These are phyloP conservation scores for Sporothrix mexicana DNA, from an alignment of 2,329 filamentous ascomycete species.

Conservation along the genomic window DNA sequence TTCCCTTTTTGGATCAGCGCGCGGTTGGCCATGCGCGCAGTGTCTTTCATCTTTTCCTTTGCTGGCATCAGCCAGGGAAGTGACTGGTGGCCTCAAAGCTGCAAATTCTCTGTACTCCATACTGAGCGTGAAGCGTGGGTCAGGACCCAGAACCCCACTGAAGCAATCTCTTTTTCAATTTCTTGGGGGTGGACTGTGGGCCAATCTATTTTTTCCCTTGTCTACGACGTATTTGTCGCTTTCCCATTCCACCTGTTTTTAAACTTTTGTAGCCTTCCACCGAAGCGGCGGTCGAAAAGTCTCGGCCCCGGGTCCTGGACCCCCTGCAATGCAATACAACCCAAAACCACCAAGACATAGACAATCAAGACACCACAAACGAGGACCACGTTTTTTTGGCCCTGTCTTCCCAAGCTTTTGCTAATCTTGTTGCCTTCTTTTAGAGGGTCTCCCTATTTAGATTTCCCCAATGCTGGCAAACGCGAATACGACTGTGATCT, in stretches of 20 bases:
- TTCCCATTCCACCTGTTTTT: neutral
- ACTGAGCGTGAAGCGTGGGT: no score
- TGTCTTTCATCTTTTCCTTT: neutral
- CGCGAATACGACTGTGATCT: constrained; percentile 21
- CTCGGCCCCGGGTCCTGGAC: neutral
- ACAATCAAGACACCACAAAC: neutral
- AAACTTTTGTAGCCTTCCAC: neutral
- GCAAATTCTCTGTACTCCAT: no score
- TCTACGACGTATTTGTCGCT: neutral
- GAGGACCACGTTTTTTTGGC: neutral
- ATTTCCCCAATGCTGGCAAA: constrained; percentile 4
- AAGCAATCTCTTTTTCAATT: constrained; percentile 17
- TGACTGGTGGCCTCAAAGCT: no score
- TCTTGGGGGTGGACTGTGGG: no score
- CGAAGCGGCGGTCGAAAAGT: neutral
- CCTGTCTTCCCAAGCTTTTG: neutral
- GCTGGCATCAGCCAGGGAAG: neutral
- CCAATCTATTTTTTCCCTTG: neutral
- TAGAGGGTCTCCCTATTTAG: neutral
- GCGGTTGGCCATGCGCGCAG: constrained; percentile 13
- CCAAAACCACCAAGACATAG: no score
- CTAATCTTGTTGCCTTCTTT: constrained; percentile 1
- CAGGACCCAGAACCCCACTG: constrained; percentile 6
- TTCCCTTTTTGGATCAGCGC: neutral
- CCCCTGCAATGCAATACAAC: neutral